These are phyloP conservation scores for Trypanosomatidae sp. DNA, from an alignment of 208 protist species.

Conservation along the genomic window DNA sequence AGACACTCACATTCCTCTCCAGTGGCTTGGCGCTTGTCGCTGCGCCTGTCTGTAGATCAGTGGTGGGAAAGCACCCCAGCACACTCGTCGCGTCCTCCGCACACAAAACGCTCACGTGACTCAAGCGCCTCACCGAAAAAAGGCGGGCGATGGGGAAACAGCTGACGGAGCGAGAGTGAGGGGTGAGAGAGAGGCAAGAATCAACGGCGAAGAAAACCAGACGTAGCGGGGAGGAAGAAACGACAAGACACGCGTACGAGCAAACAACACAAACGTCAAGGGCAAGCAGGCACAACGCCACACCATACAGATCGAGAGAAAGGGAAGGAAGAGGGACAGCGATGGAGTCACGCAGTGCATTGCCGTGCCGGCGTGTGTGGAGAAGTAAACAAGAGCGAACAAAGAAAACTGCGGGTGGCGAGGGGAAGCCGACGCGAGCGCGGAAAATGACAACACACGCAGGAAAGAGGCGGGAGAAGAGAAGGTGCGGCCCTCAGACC, in stretches of 20 bases:
- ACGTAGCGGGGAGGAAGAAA: background rate
- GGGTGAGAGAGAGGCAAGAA: background rate
- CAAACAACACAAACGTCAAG: background rate
- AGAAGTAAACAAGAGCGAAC: background rate
- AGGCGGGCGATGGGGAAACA: background rate
- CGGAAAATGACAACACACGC: background rate
- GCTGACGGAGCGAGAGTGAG: background rate
- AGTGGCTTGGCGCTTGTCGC: background rate
- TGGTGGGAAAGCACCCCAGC: background rate
- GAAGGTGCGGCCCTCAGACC: background rate
- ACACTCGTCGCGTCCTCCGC: no score
- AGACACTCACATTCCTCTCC: background rate
- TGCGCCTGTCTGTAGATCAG: background rate
- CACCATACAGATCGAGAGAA: background rate
- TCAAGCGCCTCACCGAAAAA: background rate
- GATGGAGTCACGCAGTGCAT: no score
- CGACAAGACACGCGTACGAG: background rate
- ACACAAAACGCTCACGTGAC: no score
- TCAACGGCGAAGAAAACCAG: background rate
- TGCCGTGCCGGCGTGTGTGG: no score
- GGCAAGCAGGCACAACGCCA: background rate
- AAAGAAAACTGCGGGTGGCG: background rate
- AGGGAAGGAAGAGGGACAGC: background rate
- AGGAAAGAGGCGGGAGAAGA: background rate
- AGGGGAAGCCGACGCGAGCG: background rate